Percentiles rank a stretch among this genome's conserved stretches.
Conservation (phyloP, 1,284 basidiomycete genomes). For the Gomphus bonarii region DNA sequence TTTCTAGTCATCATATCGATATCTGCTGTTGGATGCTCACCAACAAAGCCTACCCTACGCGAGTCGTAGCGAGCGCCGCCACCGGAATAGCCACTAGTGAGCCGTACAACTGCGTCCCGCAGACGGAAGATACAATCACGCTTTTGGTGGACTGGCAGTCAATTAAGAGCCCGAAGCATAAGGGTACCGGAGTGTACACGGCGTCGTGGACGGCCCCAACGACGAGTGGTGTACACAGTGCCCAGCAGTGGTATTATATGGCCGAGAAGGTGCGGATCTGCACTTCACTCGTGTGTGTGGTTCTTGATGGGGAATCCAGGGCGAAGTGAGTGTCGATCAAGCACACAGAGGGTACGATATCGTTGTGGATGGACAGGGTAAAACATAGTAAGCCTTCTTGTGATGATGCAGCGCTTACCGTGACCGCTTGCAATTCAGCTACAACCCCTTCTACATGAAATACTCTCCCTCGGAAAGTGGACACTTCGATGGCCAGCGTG, state of each 20-base stretch:
- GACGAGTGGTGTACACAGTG: slow-evolving; percentile 71
- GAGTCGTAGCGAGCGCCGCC: slow-evolving; percentile 81
- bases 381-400: slow-evolving; percentile 38
- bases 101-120: slow-evolving; percentile 73
- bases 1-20: slow-evolving; percentile 89
- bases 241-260: slow-evolving; percentile 94
- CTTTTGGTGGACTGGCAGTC: slow-evolving; percentile 90
- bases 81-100: slow-evolving; percentile 82
- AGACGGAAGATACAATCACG: slow-evolving; percentile 92
- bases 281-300: background rate
- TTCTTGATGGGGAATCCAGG: slow-evolving; percentile 33
- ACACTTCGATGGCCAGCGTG: slow-evolving; percentile 87
- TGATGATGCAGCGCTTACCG: background rate
- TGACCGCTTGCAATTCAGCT: slow-evolving; percentile 26
- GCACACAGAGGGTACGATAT: slow-evolving; percentile 88
- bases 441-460: slow-evolving; percentile 93
- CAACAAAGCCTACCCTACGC: slow-evolving; percentile 65
- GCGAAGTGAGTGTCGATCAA: slow-evolving; percentile 87
- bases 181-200: slow-evolving; percentile 80
- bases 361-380: slow-evolving; percentile 74
- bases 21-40: slow-evolving; percentile 90
- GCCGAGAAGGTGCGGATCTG: slow-evolving; percentile 57
- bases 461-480: slow-evolving; percentile 87
- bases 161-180: slow-evolving; percentile 54
- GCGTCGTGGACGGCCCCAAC: slow-evolving; percentile 83